Percentiles rank a stretch among this genome's conserved stretches.
phyloP scores from a whole-genome alignment of 2,329 filamentous ascomycete species.

The Fusarium agapanthi region DNA sequence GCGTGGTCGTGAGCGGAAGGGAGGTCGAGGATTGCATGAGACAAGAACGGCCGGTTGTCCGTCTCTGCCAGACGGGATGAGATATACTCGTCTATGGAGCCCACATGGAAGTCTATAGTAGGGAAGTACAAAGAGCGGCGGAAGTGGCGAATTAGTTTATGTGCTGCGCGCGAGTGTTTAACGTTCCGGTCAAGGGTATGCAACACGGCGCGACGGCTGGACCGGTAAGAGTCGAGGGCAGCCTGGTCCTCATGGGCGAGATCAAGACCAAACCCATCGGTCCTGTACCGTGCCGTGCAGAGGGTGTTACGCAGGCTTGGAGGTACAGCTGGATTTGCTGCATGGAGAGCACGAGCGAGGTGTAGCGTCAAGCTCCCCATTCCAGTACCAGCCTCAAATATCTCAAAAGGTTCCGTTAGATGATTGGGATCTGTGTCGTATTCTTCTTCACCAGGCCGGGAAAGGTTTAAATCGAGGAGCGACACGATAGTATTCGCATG shows the following conservation, averaged over 20 bases:
- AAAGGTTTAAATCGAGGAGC: constrained; percentile 76
- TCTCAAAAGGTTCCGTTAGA: constrained; percentile 64
- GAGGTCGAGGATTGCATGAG: constrained; percentile 78
- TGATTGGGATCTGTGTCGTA: constrained; percentile 42
- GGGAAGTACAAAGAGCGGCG: constrained; percentile 74
- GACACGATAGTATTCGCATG: constrained; percentile 81
- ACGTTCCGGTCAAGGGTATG: constrained; percentile 76
- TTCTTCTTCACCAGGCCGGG: constrained; percentile 49
- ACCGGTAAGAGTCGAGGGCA: constrained; percentile 55
- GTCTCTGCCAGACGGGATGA: constrained; percentile 57
- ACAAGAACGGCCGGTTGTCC: constrained; percentile 67
- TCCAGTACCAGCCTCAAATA: constrained; percentile 87
- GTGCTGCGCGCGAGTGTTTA: constrained; percentile 70
- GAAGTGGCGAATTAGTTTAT: constrained; percentile 72
- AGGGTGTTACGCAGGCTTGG: constrained; percentile 51
- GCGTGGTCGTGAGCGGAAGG: constrained; percentile 65
- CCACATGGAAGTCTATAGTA: constrained; percentile 78
- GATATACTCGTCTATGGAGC: constrained; percentile 71
- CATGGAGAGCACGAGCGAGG: constrained; percentile 78
- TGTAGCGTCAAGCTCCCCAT: constrained; percentile 82
- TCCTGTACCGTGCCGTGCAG: constrained; percentile 37
- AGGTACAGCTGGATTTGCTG: constrained; percentile 67
- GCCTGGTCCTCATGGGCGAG: constrained; percentile 43
- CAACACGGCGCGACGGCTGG: constrained; percentile 72
- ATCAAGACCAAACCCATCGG: constrained; percentile 35